Percentiles rank a stretch among this genome's conserved stretches.
phyloP scores from a whole-genome alignment of 164 flowering plant genomes.

The grape (Vitis vinifera) region DNA sequence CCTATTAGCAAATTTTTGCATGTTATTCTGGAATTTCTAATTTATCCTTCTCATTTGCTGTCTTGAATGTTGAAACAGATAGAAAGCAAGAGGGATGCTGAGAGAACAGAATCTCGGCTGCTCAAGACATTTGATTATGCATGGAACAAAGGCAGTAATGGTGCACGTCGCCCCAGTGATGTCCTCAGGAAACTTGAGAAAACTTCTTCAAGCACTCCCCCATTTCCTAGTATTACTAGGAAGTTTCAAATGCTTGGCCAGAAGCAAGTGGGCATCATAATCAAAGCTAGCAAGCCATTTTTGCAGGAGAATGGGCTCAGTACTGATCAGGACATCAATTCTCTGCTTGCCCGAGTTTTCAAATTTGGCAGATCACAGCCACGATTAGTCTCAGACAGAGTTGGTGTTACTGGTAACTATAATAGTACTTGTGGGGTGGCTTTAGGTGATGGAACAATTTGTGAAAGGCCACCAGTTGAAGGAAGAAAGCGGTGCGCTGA shows the following conservation, averaged over 20 bases:
- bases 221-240: constrained; percentile 20
- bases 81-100: constrained; percentile 56
- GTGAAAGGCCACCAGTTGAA: no score
- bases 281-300: constrained; percentile 30
- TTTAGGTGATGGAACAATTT: constrained; percentile 25
- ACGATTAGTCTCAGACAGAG: constrained; percentile 23
- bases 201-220: constrained; percentile 21
- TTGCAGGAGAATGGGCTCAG: constrained; percentile 1
- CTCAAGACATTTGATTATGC: constrained; percentile 72
- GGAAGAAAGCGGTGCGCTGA: no score
- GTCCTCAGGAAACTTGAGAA: constrained; percentile 51
- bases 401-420: constrained; percentile 12
- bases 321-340: constrained; percentile 9
- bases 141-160: constrained; percentile 80
- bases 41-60: not conserved
- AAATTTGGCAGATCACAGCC: constrained; percentile 55
- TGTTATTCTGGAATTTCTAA: not conserved
- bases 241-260: constrained; percentile 32
- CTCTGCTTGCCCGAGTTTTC: constrained; percentile 33
- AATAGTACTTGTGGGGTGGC: constrained; percentile 36
- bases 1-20: not conserved
- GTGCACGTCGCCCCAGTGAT: constrained; percentile 62
- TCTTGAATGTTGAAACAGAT: constrained; percentile 38
- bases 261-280: constrained; percentile 56
- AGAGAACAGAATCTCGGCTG: constrained; percentile 55